Percentiles rank a stretch among this genome's conserved stretches.
phyloP scores from a whole-genome alignment of 2,329 filamentous ascomycete species.

The Fusarium sp. region DNA sequence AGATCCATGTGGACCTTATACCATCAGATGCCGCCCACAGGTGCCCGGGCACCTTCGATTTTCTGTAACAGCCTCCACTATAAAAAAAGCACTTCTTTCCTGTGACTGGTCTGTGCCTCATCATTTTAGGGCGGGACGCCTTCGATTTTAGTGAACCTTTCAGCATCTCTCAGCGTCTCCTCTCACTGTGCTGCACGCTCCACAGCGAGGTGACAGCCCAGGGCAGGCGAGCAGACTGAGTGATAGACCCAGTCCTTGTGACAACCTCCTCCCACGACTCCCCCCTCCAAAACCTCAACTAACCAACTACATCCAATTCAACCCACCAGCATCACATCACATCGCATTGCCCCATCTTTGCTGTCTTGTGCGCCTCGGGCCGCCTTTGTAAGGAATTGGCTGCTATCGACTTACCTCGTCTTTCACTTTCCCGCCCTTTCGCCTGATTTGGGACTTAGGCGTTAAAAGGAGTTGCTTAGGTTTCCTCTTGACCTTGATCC shows the following conservation, averaged over 20 bases:
- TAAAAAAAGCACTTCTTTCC: background rate
- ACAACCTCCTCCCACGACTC: conserved; percentile 41
- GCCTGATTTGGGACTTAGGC: conserved; percentile 33
- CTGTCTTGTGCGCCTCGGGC: conserved; percentile 34
- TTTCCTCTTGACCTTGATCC: conserved; percentile 25
- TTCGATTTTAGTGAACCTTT: conserved; percentile 28
- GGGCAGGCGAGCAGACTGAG: conserved; percentile 21
- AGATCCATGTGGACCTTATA: background rate
- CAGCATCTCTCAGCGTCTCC: conserved; percentile 12
- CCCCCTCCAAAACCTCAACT: conserved; percentile 43
- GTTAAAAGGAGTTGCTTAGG: conserved; percentile 25
- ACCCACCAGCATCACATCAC: conserved; percentile 26
- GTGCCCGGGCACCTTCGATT: background rate
- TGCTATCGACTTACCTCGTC: conserved; percentile 13
- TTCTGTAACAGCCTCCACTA: conserved; percentile 18
- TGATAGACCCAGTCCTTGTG: conserved; percentile 39
- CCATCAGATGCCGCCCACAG: background rate
- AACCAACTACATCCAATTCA: conserved; percentile 37
- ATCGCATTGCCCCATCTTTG: conserved; percentile 42
- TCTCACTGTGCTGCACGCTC: conserved; percentile 29
- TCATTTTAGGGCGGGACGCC: conserved; percentile 4
- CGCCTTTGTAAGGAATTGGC: conserved; percentile 26
- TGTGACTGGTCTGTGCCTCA: conserved; percentile 22
- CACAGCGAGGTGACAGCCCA: conserved; percentile 22
- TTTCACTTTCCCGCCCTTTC: conserved; percentile 17